These are phyloP conservation scores for Phytophthora citrophthora DNA, from an alignment of 352 stramenopile genomes.

Conservation along the genomic window DNA sequence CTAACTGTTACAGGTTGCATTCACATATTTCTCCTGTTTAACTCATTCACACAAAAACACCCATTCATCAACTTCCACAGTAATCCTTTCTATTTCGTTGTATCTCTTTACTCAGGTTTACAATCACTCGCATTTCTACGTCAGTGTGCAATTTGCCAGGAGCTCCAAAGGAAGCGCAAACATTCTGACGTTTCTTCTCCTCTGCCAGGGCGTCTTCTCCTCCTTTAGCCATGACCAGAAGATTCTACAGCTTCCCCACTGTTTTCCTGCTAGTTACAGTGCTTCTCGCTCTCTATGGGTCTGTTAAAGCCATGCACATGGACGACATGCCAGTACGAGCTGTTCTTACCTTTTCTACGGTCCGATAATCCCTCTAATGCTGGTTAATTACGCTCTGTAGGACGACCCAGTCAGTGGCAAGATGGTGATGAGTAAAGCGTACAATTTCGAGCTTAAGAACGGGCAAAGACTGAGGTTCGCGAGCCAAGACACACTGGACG, in stretches of 20 bases:
- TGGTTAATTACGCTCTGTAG: conserved; percentile 20
- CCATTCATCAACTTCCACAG: neutral
- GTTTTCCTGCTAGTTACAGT: conserved; percentile 21
- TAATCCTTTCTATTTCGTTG: neutral
- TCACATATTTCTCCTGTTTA: neutral
- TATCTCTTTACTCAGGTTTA: neutral
- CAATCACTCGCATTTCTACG: neutral
- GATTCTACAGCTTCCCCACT: neutral
- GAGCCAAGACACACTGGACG: conserved; percentile 49
- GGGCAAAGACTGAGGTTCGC: conserved; percentile 72
- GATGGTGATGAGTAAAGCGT: conserved; percentile 70
- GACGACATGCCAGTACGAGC: conserved; percentile 68
- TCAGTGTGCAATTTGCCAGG: neutral
- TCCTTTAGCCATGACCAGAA: conserved; percentile 7
- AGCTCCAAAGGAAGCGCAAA: conserved; percentile 4
- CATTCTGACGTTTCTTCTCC: neutral
- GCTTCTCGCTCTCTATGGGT: conserved; percentile 6
- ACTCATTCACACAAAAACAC: neutral
- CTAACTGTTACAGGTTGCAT: neutral
- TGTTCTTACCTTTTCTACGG: neutral
- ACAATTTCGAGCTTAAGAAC: conserved; percentile 71
- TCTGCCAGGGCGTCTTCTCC: neutral
- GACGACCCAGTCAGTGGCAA: conserved; percentile 65
- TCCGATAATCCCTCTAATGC: neutral
- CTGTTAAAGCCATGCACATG: conserved; percentile 37